These are phyloP conservation scores for Casuarina glauca DNA, from an alignment of 306 rosid genomes.

Conservation along the genomic window DNA sequence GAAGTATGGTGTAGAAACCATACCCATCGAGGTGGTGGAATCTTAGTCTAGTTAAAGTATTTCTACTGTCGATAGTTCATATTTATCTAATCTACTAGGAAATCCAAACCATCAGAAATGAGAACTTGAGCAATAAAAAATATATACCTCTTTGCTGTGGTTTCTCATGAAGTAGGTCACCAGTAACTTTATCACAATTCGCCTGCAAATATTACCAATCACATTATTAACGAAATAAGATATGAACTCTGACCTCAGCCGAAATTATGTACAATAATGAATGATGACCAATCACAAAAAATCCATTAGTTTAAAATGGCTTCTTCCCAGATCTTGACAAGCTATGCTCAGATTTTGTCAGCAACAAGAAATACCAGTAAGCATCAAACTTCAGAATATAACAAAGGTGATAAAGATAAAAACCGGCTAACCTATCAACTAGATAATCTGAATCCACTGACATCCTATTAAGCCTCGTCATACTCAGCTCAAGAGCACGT, in stretches of 20 bases:
- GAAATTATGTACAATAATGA: constrained; percentile 14
- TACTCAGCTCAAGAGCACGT: constrained; percentile 89
- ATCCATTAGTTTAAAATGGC: constrained; percentile 1
- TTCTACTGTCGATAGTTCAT: neutral
- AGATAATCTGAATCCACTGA: constrained; percentile 95
- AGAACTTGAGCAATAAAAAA: constrained; percentile 4
- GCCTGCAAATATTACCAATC: constrained; percentile 63
- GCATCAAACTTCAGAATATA: constrained; percentile 10
- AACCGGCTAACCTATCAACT: constrained; percentile 78
- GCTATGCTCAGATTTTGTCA: neutral
- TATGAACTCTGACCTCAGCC: neutral
- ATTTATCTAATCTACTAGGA: constrained; percentile 9
- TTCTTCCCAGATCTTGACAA: neutral
- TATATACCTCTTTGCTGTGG: constrained; percentile 91
- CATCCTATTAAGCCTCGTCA: constrained; percentile 96
- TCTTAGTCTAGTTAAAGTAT: neutral
- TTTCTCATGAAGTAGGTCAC: constrained; percentile 89
- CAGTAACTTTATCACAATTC: constrained; percentile 89
- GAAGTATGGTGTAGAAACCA: neutral
- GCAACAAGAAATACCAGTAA: constrained; percentile 8
- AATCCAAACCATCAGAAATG: constrained; percentile 3
- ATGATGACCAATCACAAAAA: neutral
- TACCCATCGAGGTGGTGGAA: neutral
- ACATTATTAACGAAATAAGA: constrained; percentile 19
- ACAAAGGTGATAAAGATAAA: constrained; percentile 19